A percentile compares a stretch with the other conserved stretches of the same genome.
phyloP scores from a whole-genome alignment of 2,329 filamentous ascomycete genomes.

The Apiospora saccharicola region DNA sequence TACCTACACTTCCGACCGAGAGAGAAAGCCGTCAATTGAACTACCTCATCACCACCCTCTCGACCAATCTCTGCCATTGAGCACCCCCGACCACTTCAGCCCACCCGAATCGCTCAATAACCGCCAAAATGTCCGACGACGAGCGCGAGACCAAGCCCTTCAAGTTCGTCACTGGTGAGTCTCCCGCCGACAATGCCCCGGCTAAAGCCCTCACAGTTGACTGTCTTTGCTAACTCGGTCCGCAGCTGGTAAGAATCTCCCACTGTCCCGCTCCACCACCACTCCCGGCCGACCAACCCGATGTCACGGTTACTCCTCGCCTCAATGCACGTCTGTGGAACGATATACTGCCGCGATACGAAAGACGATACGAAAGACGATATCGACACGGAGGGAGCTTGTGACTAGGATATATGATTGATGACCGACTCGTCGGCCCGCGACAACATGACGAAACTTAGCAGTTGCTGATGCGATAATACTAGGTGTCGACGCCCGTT shows the following conservation, averaged over 20 bases:
- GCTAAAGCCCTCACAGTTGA: slow-evolving; percentile 47
- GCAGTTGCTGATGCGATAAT: slow-evolving; percentile 20
- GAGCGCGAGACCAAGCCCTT: slow-evolving; percentile 96
- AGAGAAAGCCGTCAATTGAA: slow-evolving; percentile 31
- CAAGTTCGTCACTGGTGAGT: slow-evolving; percentile 99
- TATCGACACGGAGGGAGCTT: slow-evolving; percentile 28
- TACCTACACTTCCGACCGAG: slow-evolving; percentile 15
- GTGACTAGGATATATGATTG: slow-evolving; percentile 47
- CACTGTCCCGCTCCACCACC: slow-evolving; percentile 18
- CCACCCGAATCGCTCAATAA: slow-evolving; percentile 42
- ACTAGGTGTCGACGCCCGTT: slow-evolving; percentile 97
- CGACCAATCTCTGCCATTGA: slow-evolving; percentile 43
- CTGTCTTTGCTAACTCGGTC: slow-evolving; percentile 38
- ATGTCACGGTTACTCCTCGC: slow-evolving; percentile 2
- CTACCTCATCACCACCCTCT: slow-evolving; percentile 45
- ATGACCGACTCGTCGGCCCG: background rate
- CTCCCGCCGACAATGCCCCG: slow-evolving; percentile 20
- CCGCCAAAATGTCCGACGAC: slow-evolving; percentile 87
- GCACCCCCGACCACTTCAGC: slow-evolving; percentile 40
- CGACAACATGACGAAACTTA: background rate
- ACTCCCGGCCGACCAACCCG: background rate
- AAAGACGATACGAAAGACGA: background rate
- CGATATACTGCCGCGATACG: background rate
- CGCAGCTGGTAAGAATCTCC: slow-evolving; percentile 29
- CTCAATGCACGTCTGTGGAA: slow-evolving; percentile 9